Evolutionary conservation across 345 rosid species (phyloP).

Genomic region (Durio zibethinus): DNA sequence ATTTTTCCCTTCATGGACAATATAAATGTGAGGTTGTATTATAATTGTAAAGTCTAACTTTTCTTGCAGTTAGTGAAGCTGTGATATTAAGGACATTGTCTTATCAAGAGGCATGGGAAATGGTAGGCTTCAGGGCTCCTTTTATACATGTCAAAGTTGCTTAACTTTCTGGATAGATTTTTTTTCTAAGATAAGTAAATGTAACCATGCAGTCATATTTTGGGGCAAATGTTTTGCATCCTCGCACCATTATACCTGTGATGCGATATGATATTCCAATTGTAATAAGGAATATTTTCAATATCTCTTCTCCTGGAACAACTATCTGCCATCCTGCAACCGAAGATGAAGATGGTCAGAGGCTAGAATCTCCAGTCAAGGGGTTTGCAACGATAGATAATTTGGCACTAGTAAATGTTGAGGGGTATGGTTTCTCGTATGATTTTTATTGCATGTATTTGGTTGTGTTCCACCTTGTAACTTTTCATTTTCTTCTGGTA

Average conservation of each 20-base stretch:
- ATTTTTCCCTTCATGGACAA: neutral
- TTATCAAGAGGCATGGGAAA: slow-evolving; percentile 99
- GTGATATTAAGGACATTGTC: slow-evolving; percentile 78
- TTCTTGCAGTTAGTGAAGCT: slow-evolving; percentile 87
- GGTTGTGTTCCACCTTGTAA: neutral
- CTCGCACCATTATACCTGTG: slow-evolving; percentile 97
- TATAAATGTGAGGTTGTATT: slow-evolving; percentile 11
- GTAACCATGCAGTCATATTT: slow-evolving; percentile 85
- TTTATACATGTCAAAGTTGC: slow-evolving; percentile 16
- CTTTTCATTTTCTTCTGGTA: slow-evolving; percentile 27
- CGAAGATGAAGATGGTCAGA: slow-evolving; percentile 50
- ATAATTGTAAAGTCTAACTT: slow-evolving; percentile 8
- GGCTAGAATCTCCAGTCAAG: slow-evolving; percentile 60
- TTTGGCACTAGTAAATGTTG: slow-evolving; percentile 94
- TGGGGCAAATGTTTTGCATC: slow-evolving; percentile 98
- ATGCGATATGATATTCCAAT: slow-evolving; percentile 91
- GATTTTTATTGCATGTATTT: slow-evolving; percentile 2
- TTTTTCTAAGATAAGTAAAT: slow-evolving; percentile 24
- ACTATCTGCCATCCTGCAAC: slow-evolving; percentile 53
- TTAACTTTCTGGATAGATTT: slow-evolving; percentile 4
- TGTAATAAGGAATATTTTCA: slow-evolving; percentile 86
- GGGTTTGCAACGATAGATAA: slow-evolving; percentile 99
- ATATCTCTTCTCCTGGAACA: slow-evolving; percentile 90
- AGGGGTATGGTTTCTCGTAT: slow-evolving; percentile 61
- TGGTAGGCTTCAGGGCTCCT: slow-evolving; percentile 53